Conservation (phyloP, 2,329 filamentous ascomycete species). For the Botrytis tulipae region DNA sequence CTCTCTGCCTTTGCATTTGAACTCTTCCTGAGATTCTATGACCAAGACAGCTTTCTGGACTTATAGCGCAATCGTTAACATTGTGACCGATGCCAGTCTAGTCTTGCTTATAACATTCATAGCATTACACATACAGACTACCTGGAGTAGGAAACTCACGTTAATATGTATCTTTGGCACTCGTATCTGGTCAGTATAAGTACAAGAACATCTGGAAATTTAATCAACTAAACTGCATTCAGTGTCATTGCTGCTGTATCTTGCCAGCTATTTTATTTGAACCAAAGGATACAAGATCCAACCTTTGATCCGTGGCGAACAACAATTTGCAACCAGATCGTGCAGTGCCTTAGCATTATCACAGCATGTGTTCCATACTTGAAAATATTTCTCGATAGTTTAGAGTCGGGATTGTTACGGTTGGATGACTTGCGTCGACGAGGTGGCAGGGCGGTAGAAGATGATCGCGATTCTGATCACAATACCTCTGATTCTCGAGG, state of each 20-base stretch:
- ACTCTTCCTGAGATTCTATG: neutral
- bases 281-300: constrained; percentile 3
- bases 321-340: constrained; percentile 4
- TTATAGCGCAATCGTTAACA: constrained; percentile 10
- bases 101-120: constrained; percentile 13
- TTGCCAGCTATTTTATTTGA: constrained; percentile 13
- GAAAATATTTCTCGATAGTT: constrained; percentile 13
- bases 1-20: neutral
- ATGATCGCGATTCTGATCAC: neutral
- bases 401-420: constrained; percentile 14
- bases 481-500: neutral
- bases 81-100: constrained; percentile 14
- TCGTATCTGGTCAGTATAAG: constrained; percentile 10
- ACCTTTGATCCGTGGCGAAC: constrained; percentile 11
- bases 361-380: constrained; percentile 19
- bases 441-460: neutral
- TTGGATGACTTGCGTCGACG: constrained; percentile 18
- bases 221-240: neutral
- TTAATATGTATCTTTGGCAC: constrained; percentile 20
- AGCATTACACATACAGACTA: constrained; percentile 13
- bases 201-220: neutral
- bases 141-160: neutral
- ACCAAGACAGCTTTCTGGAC: constrained; percentile 16
- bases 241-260: constrained; percentile 17
- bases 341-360: constrained; percentile 15